These are phyloP conservation scores for Scopulariopsis brevicaulis DNA, from an alignment of 2,329 filamentous ascomycete genomes.

Conservation along the genomic window DNA sequence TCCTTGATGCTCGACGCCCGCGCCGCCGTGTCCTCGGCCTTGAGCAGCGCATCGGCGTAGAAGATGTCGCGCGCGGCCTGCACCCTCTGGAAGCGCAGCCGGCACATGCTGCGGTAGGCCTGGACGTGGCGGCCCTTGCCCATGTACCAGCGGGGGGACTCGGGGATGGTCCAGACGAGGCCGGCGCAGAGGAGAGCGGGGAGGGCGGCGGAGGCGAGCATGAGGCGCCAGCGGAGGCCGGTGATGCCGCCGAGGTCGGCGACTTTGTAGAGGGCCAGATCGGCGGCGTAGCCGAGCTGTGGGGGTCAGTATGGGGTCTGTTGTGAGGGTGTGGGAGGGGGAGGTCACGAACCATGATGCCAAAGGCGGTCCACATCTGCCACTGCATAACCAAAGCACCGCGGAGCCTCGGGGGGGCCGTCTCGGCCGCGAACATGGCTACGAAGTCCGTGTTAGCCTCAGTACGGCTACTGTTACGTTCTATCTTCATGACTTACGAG, in stretches of 20 bases:
- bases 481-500: constrained; percentile 16
- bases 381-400: constrained; percentile 56
- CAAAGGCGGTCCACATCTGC: constrained; percentile 34
- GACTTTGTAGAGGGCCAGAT: constrained; percentile 49
- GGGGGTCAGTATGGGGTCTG: background rate
- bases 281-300: constrained; percentile 41
- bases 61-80: constrained; percentile 45
- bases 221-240: constrained; percentile 55
- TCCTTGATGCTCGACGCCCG: constrained; percentile 36
- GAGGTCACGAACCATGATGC: constrained; percentile 28
- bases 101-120: constrained; percentile 33
- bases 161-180: constrained; percentile 37
- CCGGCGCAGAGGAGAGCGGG: constrained; percentile 44
- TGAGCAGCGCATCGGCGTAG: constrained; percentile 44
- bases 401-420: constrained; percentile 49
- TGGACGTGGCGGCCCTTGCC: constrained; percentile 31
- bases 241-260: constrained; percentile 34
- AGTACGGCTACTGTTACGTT: too few species aligned
- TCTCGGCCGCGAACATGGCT: constrained; percentile 58
- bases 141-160: constrained; percentile 39
- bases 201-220: constrained; percentile 57
- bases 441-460: constrained; percentile 8
- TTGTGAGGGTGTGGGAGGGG: background rate
- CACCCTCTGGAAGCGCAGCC: constrained; percentile 36
- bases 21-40: constrained; percentile 34